A percentile compares a stretch with the other conserved stretches of the same genome.
These are phyloP conservation scores for Cryptomeria japonica DNA, from an alignment of 75 land plant species.

Conservation along the genomic window DNA sequence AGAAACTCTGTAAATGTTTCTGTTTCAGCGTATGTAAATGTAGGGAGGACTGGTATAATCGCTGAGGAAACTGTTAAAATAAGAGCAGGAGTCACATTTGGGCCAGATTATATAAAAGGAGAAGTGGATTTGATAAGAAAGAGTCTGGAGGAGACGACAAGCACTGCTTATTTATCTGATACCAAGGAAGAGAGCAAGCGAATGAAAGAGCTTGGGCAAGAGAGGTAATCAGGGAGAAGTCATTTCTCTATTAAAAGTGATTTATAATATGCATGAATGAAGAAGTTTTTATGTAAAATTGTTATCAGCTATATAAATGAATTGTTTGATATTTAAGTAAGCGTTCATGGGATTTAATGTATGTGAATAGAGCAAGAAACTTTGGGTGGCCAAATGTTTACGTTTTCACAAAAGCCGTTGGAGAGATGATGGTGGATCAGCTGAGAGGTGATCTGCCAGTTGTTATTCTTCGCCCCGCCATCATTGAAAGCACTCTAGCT, in stretches of 20 bases:
- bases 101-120: not conserved
- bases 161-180: not conserved
- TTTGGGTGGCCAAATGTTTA: slow-evolving; percentile 73
- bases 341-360: too few relatives aligned
- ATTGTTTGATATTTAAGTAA: too few relatives aligned
- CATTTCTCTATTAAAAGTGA: not conserved
- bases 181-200: not conserved
- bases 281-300: not conserved
- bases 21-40: not conserved
- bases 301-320: too few relatives aligned
- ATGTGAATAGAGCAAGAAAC: slow-evolving; percentile 35
- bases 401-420: slow-evolving; percentile 74
- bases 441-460: slow-evolving; percentile 34
- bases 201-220: not conserved
- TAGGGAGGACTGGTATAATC: not conserved
- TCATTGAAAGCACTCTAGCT: slow-evolving; percentile 48
- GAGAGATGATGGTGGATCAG: slow-evolving; percentile 49
- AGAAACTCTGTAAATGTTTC: not conserved
- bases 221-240: slow-evolving; percentile 3
- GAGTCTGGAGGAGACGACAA: not conserved
- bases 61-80: not conserved
- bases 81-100: not conserved
- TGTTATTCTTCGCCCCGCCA: slow-evolving; percentile 56
- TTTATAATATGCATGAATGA: too few relatives aligned
- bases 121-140: not conserved